phyloP scores from a whole-genome alignment of 164 flowering plant species.

The Stephania yunnanensis region DNA sequence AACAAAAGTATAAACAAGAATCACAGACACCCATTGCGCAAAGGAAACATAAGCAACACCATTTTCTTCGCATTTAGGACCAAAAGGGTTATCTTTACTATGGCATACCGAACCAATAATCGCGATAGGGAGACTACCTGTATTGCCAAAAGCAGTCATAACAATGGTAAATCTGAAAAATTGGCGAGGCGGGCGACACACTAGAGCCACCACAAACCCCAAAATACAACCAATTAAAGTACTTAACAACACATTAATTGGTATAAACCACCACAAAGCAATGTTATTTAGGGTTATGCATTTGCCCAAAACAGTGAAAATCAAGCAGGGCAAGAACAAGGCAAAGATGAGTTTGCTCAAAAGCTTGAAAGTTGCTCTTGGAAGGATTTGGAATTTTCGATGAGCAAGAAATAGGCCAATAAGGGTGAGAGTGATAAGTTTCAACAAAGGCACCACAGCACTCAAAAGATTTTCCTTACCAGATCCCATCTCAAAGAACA shows the following conservation, averaged over 20 bases:
- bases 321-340: constrained; percentile 76
- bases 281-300: constrained; percentile 49
- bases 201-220: constrained; percentile 57
- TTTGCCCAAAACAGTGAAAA: constrained; percentile 70
- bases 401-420: constrained; percentile 72
- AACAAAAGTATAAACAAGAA: constrained; percentile 78
- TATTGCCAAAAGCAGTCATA: constrained; percentile 89
- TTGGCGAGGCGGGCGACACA: constrained; percentile 77
- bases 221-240: constrained; percentile 58
- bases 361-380: constrained; percentile 73
- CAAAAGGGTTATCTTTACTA: constrained; percentile 52
- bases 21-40: constrained; percentile 87
- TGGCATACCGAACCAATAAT: constrained; percentile 82
- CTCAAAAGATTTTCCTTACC: constrained; percentile 27
- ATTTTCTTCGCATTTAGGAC: constrained; percentile 45
- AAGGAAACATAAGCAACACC: constrained; percentile 90
- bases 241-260: constrained; percentile 66
- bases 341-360: constrained; percentile 92
- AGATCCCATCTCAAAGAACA: constrained; percentile 5
- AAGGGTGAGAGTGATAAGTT: constrained; percentile 61
- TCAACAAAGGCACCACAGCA: constrained; percentile 69
- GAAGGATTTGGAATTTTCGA: constrained; percentile 52
- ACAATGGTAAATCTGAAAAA: constrained; percentile 62
- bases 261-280: constrained; percentile 81
- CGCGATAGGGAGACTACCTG: constrained; percentile 76